Evolutionary conservation across 2,329 filamentous ascomycete genomes (phyloP).

Genomic region (Aspergillus luchuensis): DNA sequence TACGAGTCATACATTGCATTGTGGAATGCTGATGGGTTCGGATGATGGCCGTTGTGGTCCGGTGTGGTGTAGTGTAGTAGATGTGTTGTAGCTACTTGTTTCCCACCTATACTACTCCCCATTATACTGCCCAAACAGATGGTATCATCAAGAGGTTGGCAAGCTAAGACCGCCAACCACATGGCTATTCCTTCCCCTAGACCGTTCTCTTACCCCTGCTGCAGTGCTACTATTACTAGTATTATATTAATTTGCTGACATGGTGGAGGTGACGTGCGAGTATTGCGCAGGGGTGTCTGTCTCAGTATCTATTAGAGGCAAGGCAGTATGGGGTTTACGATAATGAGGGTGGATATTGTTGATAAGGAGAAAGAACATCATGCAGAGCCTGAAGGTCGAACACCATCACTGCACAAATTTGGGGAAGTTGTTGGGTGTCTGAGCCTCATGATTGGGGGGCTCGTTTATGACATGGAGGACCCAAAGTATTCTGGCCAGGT

Average conservation of each 20-base stretch:
- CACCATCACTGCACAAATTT: background rate
- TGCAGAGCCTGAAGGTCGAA: background rate
- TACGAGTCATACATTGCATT: background rate
- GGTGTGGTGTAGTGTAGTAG: background rate
- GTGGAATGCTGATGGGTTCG: background rate
- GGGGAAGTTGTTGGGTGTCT: background rate
- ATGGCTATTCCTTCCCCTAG: background rate
- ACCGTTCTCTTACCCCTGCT: background rate
- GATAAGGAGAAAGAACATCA: slow-evolving; percentile 1
- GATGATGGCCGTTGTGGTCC: background rate
- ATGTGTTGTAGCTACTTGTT: no score
- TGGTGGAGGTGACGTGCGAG: background rate
- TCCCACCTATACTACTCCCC: no score
- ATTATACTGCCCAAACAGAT: background rate
- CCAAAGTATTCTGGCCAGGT: background rate
- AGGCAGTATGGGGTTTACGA: background rate
- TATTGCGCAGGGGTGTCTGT: background rate
- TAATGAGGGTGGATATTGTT: background rate
- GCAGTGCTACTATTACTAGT: background rate
- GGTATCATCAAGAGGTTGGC: background rate
- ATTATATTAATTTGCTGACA: background rate
- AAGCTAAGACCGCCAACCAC: background rate
- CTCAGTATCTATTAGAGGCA: background rate
- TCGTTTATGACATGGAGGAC: background rate
- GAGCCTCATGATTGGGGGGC: slow-evolving; percentile 1